Conservation (phyloP, 2,329 filamentous ascomycete species). For the Penicillium sp. region DNA sequence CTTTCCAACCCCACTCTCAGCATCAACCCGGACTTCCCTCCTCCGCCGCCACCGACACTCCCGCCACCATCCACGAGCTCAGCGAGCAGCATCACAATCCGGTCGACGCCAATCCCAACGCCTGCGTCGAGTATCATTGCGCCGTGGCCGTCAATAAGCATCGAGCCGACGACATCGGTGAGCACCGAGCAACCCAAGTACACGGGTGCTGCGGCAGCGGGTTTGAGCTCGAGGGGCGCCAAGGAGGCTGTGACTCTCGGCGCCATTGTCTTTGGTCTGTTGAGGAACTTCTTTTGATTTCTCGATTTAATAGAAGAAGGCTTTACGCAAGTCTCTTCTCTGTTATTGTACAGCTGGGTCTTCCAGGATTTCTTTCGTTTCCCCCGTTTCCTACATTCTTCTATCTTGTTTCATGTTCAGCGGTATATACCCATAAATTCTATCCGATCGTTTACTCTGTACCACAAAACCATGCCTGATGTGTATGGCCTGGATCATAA, state of each 20-base stretch:
- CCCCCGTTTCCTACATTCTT: background rate
- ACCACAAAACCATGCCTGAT: background rate
- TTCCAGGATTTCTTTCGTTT: background rate
- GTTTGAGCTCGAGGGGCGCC: background rate
- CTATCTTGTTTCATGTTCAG: constrained; percentile 4
- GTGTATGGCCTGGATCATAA: background rate
- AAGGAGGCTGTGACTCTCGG: background rate
- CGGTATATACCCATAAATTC: constrained; percentile 12
- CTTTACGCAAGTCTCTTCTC: background rate
- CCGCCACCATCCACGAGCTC: background rate
- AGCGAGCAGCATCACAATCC: constrained; percentile 16
- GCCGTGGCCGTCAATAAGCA: constrained; percentile 7
- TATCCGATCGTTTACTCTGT: background rate
- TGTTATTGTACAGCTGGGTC: background rate
- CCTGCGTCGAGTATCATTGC: background rate
- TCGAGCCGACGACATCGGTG: background rate
- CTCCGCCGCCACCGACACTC: constrained; percentile 1
- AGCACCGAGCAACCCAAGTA: background rate
- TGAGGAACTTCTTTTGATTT: background rate
- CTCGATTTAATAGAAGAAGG: background rate
- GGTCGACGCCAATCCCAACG: constrained; percentile 12
- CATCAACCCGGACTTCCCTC: background rate
- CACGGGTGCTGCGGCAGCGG: background rate
- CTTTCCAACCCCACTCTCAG: background rate
- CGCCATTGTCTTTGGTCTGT: background rate